Evolutionary conservation across 2,329 filamentous ascomycete species (phyloP).

Genomic region (Botrytis porri): DNA sequence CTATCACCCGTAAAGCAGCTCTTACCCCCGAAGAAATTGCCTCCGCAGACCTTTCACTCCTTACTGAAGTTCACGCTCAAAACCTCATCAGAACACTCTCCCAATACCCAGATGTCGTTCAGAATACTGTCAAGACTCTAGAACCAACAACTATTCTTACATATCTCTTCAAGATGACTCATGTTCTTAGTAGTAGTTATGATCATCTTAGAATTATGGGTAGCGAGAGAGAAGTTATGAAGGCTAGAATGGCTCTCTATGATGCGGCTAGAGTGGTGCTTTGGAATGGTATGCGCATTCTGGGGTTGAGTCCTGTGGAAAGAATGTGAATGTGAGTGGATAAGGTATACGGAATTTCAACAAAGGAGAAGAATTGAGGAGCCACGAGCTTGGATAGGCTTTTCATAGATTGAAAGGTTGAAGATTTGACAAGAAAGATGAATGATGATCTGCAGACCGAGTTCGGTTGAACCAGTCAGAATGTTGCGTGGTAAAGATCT

Average conservation of each 20-base stretch:
- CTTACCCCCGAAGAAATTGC: slow-evolving; percentile 57
- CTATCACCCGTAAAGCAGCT: slow-evolving; percentile 56
- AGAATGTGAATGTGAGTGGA: slow-evolving; percentile 19
- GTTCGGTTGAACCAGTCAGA: not conserved
- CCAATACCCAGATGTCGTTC: slow-evolving; percentile 81
- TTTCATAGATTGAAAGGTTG: not conserved
- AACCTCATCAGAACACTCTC: slow-evolving; percentile 73
- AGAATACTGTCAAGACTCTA: slow-evolving; percentile 79
- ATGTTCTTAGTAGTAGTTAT: slow-evolving; percentile 75
- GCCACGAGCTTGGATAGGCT: not conserved
- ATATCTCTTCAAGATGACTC: slow-evolving; percentile 85
- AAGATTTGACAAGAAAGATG: not conserved
- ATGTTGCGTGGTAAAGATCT: not conserved
- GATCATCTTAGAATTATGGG: slow-evolving; percentile 81
- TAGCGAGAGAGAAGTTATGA: slow-evolving; percentile 67
- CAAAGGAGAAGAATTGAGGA: not conserved
- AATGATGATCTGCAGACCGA: not conserved
- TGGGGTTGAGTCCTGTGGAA: slow-evolving; percentile 77
- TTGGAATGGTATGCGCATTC: slow-evolving; percentile 76
- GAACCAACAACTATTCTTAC: slow-evolving; percentile 66
- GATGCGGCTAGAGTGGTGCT: slow-evolving; percentile 72
- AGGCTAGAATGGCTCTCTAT: slow-evolving; percentile 74
- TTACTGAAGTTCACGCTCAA: slow-evolving; percentile 68
- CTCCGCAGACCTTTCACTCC: slow-evolving; percentile 62
- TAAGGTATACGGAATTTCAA: not conserved